A percentile compares a stretch with the other conserved stretches of the same genome.
Evolutionary conservation across 306 rosid genomes (phyloP).

Genomic region (Pterocarpus santalinus): DNA sequence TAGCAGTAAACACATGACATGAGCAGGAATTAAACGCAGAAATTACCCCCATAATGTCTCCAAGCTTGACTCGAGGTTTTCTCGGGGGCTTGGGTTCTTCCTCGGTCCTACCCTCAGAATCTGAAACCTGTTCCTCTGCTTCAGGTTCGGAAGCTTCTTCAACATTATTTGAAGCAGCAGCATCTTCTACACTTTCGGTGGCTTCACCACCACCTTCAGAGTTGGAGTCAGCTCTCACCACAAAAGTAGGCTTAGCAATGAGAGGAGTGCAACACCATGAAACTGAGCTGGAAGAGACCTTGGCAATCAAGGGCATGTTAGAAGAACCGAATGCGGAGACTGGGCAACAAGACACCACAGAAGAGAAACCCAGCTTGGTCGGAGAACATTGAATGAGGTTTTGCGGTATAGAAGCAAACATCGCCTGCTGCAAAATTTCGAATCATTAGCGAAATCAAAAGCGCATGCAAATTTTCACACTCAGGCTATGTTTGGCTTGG

Average conservation of each 20-base stretch:
- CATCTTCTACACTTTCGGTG: constrained; percentile 36
- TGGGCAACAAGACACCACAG: constrained; percentile 47
- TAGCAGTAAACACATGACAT: neutral
- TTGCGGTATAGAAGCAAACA: constrained; percentile 55
- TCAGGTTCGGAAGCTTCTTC: constrained; percentile 56
- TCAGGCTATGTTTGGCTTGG: too few relatives aligned
- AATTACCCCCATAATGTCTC: constrained; percentile 97
- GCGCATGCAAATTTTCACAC: neutral
- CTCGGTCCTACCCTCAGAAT: constrained; percentile 50
- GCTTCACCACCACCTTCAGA: constrained; percentile 34
- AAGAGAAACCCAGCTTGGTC: constrained; percentile 53
- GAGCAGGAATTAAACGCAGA: neutral
- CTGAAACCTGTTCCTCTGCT: constrained; percentile 42
- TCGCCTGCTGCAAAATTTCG: constrained; percentile 59
- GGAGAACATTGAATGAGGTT: constrained; percentile 55
- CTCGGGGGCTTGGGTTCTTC: constrained; percentile 60
- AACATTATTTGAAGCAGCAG: constrained; percentile 33
- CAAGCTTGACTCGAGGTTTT: constrained; percentile 86
- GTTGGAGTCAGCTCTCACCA: constrained; percentile 69
- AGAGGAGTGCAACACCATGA: constrained; percentile 59
- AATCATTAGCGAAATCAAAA: constrained; percentile 20
- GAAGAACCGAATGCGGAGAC: constrained; percentile 37
- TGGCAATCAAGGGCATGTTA: constrained; percentile 48
- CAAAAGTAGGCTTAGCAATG: constrained; percentile 51
- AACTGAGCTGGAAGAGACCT: constrained; percentile 58